Evolutionary conservation across 768 basidiomycete species (phyloP), one percentile per base, ranked within the genome.

Genomic region (Floccularia luteovirens): DNA sequence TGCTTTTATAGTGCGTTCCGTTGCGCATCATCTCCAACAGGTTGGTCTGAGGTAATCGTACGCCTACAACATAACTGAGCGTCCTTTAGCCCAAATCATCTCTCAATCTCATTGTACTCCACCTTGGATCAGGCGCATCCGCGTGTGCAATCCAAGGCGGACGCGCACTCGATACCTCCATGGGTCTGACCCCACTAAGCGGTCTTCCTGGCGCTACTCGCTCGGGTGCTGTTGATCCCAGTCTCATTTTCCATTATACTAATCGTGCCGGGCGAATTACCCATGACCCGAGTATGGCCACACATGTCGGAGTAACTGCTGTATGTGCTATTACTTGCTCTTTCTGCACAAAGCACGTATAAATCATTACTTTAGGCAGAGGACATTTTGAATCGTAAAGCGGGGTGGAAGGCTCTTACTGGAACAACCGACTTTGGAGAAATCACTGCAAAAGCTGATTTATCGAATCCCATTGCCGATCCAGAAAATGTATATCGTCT

Each of bases 121-220:
- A 94, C 57, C 75, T 94, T 41, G 91, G 91, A 3, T 88, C 87
- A n/a, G 92, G 92, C 11, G 91, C 90, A 0, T 89, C 83, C 11
- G 77, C 73, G 11, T 91, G 89, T 57, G 78, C 79, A 13, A 82
- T 94, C 56, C 68, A 70, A 36, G 54, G 67, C 27, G 92, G 92
- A 16, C 62, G 72, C 43, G 88, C 85, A 16, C 68, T 82, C 47
- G 89, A 94, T 58, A 93, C 90, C 1, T 82, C 77, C 25, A 96
- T 96, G 92, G 91, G 90, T 2, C 72, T 96, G 25, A 92, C 92
- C 1, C 91, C 90, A 3, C 60, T 91, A n/a, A 78, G 79, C 40
- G 90, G 90, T 2, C 66, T 94, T 0, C 90, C 91, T 3, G 91
- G 92, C 12, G 90, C 88, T 1, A 93, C 91, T 1, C 80, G 92